Base-by-base conservation (phyloP, 345 rosid species). In the Heritiera fomes region DNA sequence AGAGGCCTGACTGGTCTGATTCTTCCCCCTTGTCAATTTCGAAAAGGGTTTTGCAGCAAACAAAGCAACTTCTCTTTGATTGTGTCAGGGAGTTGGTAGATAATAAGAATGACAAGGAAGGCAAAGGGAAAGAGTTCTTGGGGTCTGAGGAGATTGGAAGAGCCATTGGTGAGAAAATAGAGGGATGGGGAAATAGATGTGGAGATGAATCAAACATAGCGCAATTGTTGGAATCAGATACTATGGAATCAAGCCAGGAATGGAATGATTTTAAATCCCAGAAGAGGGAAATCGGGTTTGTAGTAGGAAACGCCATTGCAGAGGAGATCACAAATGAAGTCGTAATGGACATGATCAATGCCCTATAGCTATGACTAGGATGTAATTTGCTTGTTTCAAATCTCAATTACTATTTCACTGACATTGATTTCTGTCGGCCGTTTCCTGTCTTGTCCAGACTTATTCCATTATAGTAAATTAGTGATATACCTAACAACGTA, bases 11-110 rank as follows among this genome's bases (percentile, higher is more conserved):
- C 52, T 30, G 49, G 15, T 77, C 71, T n/a, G 63, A 80, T 45
- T 13, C 71, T 47, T 62, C 67, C n/a, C 8, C 68, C 23, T 50
- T 62, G 74, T 60, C 75, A 30, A 83, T 73, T 80, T 81, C 88
- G 30, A 86, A 81, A 41, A 83, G 52, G 77, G 63, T 66, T 50
- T 11, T 87, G 78, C 85, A 83, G 75, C 90, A 86, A 70, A 83
- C 85, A 53, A 82, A 66, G 76, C 92, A 80, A 74, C 90, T 89
- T 38, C 76, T 89, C 59, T 84, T 87, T 47, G 91, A 89, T 49
- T 89, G 86, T 34, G 84, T 85, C 30, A 84, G 84, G 64, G 92
- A 89, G 77, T 76, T 78, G 23, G 76, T 88, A 13, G 81, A 83
- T 58, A 82, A 80, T 43, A 82, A 64, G 46, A 84, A 77, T 12